Percentiles rank a stretch among this genome's conserved stretches.
These are phyloP conservation scores for Lablab purpureus DNA, from an alignment of 306 rosid species.

Conservation along the genomic window DNA sequence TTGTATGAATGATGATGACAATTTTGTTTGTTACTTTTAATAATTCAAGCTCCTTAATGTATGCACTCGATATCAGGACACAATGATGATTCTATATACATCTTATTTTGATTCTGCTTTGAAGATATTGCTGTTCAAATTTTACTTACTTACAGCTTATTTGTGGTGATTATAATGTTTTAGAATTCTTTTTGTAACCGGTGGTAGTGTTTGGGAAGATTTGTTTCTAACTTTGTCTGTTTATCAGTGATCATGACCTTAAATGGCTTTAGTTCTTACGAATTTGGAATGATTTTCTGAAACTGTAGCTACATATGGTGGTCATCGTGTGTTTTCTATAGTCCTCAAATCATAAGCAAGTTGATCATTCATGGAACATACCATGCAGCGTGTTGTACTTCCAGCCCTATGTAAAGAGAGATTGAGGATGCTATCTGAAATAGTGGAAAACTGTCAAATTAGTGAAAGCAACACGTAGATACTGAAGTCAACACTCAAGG, in stretches of 20 bases:
- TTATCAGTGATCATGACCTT: constrained; percentile 26
- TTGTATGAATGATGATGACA: not conserved
- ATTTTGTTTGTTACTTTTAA: not conserved
- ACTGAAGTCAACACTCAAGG: constrained; percentile 23
- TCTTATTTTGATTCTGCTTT: not conserved
- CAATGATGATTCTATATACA: not conserved
- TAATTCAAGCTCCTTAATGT: not conserved
- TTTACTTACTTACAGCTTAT: too few relatives aligned
- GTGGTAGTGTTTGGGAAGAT: constrained; percentile 38
- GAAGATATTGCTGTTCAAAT: not conserved
- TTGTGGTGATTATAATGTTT: constrained; percentile 22
- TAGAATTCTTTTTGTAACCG: not conserved
- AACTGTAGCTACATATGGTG: constrained; percentile 1
- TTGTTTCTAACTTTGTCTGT: not conserved
- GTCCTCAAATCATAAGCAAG: too few relatives aligned
- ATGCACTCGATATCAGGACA: too few relatives aligned
- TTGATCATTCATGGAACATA: not conserved
- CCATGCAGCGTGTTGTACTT: not conserved
- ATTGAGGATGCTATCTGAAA: not conserved
- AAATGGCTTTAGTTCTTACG: constrained; percentile 13
- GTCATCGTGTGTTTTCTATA: too few relatives aligned
- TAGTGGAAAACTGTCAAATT: not conserved
- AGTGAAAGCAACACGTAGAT: not conserved
- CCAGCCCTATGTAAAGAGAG: not conserved
- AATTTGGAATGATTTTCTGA: constrained; percentile 11